Base-by-base conservation (phyloP, 371 early-diverging fungal genomes). In the Parasitella parasitica region DNA sequence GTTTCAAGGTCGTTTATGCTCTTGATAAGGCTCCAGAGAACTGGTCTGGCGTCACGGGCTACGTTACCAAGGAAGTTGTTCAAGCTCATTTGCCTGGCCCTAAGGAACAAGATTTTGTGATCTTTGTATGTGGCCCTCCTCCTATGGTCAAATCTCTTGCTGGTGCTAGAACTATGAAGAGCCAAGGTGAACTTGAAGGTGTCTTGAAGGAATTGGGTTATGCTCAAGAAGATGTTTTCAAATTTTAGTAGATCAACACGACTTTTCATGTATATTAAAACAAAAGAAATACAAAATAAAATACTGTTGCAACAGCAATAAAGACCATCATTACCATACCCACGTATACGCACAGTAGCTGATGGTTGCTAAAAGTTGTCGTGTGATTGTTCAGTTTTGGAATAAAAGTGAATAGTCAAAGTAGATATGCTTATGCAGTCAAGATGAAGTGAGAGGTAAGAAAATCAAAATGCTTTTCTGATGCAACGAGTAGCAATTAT, bases 111-210 rank as follows among this genome's bases (percentile, higher is more conserved):
- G 78, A 80, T 59, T 57, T 83, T 57, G 78, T 91, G 61, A 81
- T 97, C 63, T 83, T 94, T 57, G 93, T 96, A 37, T 98, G 98
- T 73, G 97, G 98, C 52, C 97, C 97, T 32, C 72, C 78, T 49
- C 87, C 86, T 9, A 87, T 96, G 89, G 80, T 97, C 67, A 81
- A 84, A 58, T 63, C 78, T 13, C 66, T 97, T 39, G 84, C 92
- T 61, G 99, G 99, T n/a, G 64, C 82, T 57, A 97, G 96, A 84
- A 81, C 75, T 53, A 91, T 92, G 66, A 84, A 81, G 56, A 81
- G 83, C 37, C 99, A 97, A 77, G 98, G 99, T 34, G 87, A 88
- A 61, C 70, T 93, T 61, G 69, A 70, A 69, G 87, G 98, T 54
- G 70, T 94, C 9, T 82, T 99, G 54, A 90, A 91, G 82, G 87